Base-by-base conservation (phyloP, 176 grass and related monocot species). In the Ensete glaucum region DNA sequence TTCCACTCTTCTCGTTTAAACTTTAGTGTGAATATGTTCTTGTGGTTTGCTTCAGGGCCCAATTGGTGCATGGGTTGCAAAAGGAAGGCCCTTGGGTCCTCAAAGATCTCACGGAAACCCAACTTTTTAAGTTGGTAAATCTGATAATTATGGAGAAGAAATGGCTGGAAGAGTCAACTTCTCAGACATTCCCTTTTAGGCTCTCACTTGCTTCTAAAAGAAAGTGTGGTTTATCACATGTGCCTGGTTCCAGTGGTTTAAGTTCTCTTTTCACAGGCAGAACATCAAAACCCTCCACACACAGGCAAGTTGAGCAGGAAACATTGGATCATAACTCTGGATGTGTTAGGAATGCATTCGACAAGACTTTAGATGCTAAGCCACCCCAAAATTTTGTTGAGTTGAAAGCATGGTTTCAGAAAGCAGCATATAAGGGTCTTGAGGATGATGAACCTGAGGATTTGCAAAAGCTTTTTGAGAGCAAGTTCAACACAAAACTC, bases 141-240 rank as follows among this genome's bases (percentile, higher is more conserved):
- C 73, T 87, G 64, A 78, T 92, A 75, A 74, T 89, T 85, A 80
- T 74, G 0, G 87, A 89, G 71, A 92, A 92, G 82, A 92, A 89
- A 89, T 92, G 89, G 90, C 69, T 92, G 54, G 76, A 89, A 76
- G 87, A 85, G 84, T 84, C 74, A 75, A 66, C 79, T 73, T 85
- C 82, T 52, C 81, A 65, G 51, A 25, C 10, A 65, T 85, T 87
- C 51, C 90, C 84, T 24, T 92, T 89, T 77, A 64, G 63, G 75
- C 77, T 89, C 83, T 76, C 82, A 63, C 78, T 89, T 65, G 52
- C 77, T 77, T 67, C 58, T n/a, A 76, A 81, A 76, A 82, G 79
- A 79, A 82, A 52, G 52, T 82, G 84, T 52, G 58, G 82, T 73
- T 75, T 67, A 53, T 80, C 76, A 0, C 83, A 67, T 73, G 72